Evolutionary conservation across 768 basidiomycete species (phyloP).

Genomic region (Termitomyces heimii): DNA sequence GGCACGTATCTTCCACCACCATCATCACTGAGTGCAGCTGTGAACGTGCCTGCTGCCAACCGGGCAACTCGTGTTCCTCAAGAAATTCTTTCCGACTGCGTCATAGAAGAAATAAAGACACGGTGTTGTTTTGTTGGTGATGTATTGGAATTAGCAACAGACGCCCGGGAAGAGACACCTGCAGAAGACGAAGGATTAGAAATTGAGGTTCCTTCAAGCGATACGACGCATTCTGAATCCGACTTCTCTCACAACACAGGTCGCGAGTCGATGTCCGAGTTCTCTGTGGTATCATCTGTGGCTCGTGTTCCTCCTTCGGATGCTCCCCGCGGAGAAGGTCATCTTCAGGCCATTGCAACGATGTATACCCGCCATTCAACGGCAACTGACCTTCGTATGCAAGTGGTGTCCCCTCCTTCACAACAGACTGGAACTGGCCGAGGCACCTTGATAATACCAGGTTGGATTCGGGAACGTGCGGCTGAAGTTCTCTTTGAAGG

Average conservation of each 20-base stretch:
- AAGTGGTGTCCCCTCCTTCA: slow-evolving; percentile 57
- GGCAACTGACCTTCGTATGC: slow-evolving; percentile 67
- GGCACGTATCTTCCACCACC: slow-evolving; percentile 85
- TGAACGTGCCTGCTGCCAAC: slow-evolving; percentile 56
- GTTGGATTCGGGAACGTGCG: slow-evolving; percentile 91
- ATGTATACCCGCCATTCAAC: slow-evolving; percentile 76
- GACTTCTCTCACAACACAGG: slow-evolving; percentile 50
- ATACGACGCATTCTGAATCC: slow-evolving; percentile 60
- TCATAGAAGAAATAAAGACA: slow-evolving; percentile 89
- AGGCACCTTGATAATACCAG: slow-evolving; percentile 81
- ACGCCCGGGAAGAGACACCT: slow-evolving; percentile 26
- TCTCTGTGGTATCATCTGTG: slow-evolving; percentile 42
- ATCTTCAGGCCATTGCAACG: slow-evolving; percentile 59
- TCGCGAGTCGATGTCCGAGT: slow-evolving; percentile 46
- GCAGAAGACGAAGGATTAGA: slow-evolving; percentile 30
- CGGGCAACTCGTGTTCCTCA: slow-evolving; percentile 66
- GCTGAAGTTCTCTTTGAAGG: slow-evolving; percentile 89
- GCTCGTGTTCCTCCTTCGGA: slow-evolving; percentile 26
- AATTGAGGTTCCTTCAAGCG: slow-evolving; percentile 40
- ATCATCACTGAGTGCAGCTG: slow-evolving; percentile 56
- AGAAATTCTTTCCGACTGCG: slow-evolving; percentile 69
- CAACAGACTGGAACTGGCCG: slow-evolving; percentile 69
- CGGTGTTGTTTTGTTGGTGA: slow-evolving; percentile 85
- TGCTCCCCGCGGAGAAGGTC: slow-evolving; percentile 35
- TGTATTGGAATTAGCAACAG: slow-evolving; percentile 34